A percentile compares a stretch with the other conserved stretches of the same genome.
phyloP scores from a whole-genome alignment of 139 green algal species.

The Deuterostichococcus epilithicus region DNA sequence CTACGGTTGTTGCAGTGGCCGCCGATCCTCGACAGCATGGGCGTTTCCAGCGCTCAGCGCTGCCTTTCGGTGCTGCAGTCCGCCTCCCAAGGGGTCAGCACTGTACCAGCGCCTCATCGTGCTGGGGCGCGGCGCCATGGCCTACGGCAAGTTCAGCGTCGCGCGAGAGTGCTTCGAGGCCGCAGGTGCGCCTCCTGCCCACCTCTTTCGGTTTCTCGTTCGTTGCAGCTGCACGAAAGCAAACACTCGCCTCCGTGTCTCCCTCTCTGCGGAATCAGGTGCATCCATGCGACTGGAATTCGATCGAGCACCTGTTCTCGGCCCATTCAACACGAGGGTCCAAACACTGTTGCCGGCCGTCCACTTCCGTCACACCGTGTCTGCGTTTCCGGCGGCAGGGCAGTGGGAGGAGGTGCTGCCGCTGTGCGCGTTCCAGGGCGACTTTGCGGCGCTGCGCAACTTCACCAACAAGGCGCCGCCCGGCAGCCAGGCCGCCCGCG shows the following conservation, averaged over 20 bases:
- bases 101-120: slow-evolving; percentile 27
- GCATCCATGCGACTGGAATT: no score
- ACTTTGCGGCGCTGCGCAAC: slow-evolving; percentile 38
- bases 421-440: slow-evolving; percentile 50
- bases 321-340: no score
- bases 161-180: slow-evolving; percentile 31
- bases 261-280: no score
- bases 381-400: no score
- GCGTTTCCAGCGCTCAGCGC: no score
- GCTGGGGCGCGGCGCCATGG: slow-evolving; percentile 33
- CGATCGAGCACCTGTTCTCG: no score
- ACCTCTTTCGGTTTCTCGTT: no score
- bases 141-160: slow-evolving; percentile 37
- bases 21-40: no score
- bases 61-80: slow-evolving; percentile 15
- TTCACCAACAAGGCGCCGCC: slow-evolving; percentile 11
- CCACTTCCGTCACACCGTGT: no score
- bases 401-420: slow-evolving; percentile 43
- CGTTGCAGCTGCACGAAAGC: no score
- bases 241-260: no score
- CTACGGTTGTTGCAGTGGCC: no score
- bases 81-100: slow-evolving; percentile 18
- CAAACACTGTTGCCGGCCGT: neutral
- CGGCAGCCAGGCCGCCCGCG: neutral
- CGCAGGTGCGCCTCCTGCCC: slow-evolving; percentile 30